phyloP scores from a whole-genome alignment of 2,329 filamentous ascomycete species.

The Chaetomium globosum region DNA sequence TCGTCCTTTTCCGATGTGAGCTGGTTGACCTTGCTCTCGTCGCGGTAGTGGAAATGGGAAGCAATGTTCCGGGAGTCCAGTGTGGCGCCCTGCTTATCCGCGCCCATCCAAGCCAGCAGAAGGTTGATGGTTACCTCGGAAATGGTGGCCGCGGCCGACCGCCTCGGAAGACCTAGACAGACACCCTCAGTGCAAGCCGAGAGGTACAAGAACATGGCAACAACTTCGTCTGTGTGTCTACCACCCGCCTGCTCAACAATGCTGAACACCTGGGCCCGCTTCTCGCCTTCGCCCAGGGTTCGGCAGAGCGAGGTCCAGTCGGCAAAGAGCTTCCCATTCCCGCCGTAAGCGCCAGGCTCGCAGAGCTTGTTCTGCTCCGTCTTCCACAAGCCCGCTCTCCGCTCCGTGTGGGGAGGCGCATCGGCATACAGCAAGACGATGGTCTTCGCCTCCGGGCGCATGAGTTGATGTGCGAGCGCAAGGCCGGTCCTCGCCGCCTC shows the following conservation, averaged over 20 bases:
- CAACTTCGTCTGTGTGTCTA: slow-evolving; percentile 26
- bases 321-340: slow-evolving; percentile 43
- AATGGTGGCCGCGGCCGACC: slow-evolving; percentile 39
- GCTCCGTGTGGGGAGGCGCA: slow-evolving; percentile 50
- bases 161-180: slow-evolving; percentile 42
- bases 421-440: slow-evolving; percentile 54
- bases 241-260: slow-evolving; percentile 42
- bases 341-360: slow-evolving; percentile 38
- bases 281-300: slow-evolving; percentile 42
- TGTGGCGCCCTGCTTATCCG: slow-evolving; percentile 36
- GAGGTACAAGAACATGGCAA: slow-evolving; percentile 47
- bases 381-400: slow-evolving; percentile 34
- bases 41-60: slow-evolving; percentile 27
- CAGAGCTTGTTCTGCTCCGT: slow-evolving; percentile 38
- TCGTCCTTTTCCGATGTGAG: slow-evolving; percentile 29
- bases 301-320: slow-evolving; percentile 50
- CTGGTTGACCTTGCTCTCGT: slow-evolving; percentile 29
- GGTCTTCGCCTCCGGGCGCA: slow-evolving; percentile 53
- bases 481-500: slow-evolving; percentile 55
- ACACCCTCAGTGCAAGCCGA: slow-evolving; percentile 48
- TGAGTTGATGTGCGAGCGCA: slow-evolving; percentile 50
- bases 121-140: slow-evolving; percentile 48
- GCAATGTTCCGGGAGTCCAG: slow-evolving; percentile 23
- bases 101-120: slow-evolving; percentile 50
- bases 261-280: slow-evolving; percentile 50